phyloP scores from a whole-genome alignment of 495 filamentous ascomycete species.

The Rhypophila decipiens region DNA sequence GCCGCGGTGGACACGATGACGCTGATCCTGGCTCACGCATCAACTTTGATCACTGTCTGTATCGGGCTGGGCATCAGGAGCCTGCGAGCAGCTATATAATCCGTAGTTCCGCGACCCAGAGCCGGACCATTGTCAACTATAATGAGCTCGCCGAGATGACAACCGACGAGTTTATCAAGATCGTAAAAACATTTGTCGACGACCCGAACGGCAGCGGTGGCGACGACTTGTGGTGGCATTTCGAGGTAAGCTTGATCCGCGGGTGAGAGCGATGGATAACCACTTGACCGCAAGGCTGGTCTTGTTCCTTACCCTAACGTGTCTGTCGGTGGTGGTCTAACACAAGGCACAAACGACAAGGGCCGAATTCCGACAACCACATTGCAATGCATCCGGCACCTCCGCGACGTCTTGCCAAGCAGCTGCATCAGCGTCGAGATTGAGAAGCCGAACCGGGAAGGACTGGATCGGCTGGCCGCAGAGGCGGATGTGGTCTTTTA shows the following conservation, averaged over 20 bases:
- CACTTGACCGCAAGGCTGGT: no score
- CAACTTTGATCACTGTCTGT: conserved; percentile 51
- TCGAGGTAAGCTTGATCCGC: conserved; percentile 50
- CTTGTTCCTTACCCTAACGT: not conserved
- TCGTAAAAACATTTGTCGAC: conserved; percentile 7
- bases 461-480: conserved; percentile 54
- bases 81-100: conserved; percentile 68
- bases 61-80: conserved; percentile 46
- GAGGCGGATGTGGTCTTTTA: conserved; percentile 66
- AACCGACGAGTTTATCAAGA: conserved; percentile 43
- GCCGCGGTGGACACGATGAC: no score
- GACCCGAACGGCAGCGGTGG: not conserved
- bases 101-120: conserved; percentile 50
- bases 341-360: conserved; percentile 26
- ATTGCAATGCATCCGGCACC: conserved; percentile 52
- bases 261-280: no score
- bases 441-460: conserved; percentile 59
- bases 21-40: no score
- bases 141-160: conserved; percentile 63
- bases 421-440: conserved; percentile 60
- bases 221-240: conserved; percentile 59
- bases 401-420: conserved; percentile 42
- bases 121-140: conserved; percentile 64
- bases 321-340: not conserved
- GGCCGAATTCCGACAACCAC: conserved; percentile 61